A percentile compares a stretch with the other conserved stretches of the same genome.
Conservation (phyloP, 768 basidiomycete species). For the Leccinum uliginosum region DNA sequence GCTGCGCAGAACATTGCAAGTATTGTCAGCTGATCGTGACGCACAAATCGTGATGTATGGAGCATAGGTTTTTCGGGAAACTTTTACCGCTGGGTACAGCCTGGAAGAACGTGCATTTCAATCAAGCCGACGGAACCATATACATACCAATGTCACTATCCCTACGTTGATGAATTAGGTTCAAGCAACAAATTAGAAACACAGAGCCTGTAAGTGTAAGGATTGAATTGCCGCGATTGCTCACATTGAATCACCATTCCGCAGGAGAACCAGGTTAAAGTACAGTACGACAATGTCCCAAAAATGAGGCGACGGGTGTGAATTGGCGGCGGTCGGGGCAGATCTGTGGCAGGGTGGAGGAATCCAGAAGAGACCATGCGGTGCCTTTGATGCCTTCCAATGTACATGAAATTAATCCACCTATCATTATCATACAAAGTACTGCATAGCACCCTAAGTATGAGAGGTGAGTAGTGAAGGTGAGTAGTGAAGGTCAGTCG, state of each 20-base stretch:
- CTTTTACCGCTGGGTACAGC: neutral
- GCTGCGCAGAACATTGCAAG: neutral
- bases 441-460: slow-evolving; percentile 35
- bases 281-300: neutral
- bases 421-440: slow-evolving; percentile 36
- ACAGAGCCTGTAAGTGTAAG: neutral
- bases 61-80: neutral
- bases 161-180: neutral
- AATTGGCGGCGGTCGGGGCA: neutral
- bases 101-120: neutral
- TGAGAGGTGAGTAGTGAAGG: neutral
- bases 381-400: neutral
- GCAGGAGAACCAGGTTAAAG: neutral
- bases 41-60: neutral
- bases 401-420: slow-evolving; percentile 4
- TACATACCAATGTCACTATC: neutral
- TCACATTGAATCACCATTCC: neutral
- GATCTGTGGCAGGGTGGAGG: neutral
- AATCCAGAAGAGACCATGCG: neutral
- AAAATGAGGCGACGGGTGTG: neutral
- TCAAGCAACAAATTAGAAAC: neutral
- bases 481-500: neutral
- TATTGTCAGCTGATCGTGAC: neutral
- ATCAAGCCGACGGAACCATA: neutral
- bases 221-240: neutral